Evolutionary conservation across 345 rosid genomes (phyloP), one percentile per base, ranked within the genome.

Genomic region (Arabidopsis suecica): DNA sequence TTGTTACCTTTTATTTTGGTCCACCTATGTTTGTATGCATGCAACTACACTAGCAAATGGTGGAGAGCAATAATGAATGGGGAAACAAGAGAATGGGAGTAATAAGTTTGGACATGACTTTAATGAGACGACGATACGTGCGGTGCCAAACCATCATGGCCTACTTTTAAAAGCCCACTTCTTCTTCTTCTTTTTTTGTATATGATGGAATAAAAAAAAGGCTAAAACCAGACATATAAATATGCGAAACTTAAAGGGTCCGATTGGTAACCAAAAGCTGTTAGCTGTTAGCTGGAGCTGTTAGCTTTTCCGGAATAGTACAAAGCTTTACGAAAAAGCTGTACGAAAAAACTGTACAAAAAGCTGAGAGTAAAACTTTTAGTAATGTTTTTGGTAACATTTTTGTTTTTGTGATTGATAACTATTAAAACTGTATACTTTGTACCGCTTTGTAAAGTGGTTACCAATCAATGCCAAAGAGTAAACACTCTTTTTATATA

Each of bases 51-150:
- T 1, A 34, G 14, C 44, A 47, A 30, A 32, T 65, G 36, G 10
- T 74, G 66, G 64, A 30, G 22, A 40, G 33, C 32, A 38, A 58
- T 49, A 65, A 62, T 58, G 71, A 58, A 47, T 32, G 37, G 36
- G 36, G n/a, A 58, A 58, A 58, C 23, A 9, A 34, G 7, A 5
- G 44, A 45, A 48, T 37, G 60, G 49, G 32, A 32, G 30, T 22
- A 54, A 73, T 65, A 64, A 55, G 55, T 64, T 65, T 65, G 57
- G 71, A 55, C 58, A 55, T 54, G 57, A 55, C 45, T 58, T 74
- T 55, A 55, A 49, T 74, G 61, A 30, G 78, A 74, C 72, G 78
- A 74, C 67, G 59, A 64, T 74, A 74, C 78, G 73, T 66, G 78
- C 78, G 72, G 60, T 65, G 73, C 67, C 72, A 58, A 74, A 66